These are phyloP conservation scores for Pleurozium schreberi DNA, from an alignment of 225 moss, liverwort and hornwort species.

Conservation along the genomic window DNA sequence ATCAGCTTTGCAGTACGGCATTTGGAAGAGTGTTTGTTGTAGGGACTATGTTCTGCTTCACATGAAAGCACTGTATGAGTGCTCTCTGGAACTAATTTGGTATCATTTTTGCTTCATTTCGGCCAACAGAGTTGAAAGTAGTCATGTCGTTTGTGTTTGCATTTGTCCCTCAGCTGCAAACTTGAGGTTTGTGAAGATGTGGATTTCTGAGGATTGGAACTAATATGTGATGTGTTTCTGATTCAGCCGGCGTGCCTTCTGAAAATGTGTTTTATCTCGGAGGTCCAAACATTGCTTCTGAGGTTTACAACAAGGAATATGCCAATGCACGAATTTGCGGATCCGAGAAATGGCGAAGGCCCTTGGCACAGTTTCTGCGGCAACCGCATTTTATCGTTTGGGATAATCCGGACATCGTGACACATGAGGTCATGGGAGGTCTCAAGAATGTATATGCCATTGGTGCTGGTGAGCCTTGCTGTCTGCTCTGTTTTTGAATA, in stretches of 20 bases:
- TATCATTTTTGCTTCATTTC: neutral
- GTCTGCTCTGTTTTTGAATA: neutral
- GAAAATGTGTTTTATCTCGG: slow-evolving; percentile 83
- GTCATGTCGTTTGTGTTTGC: neutral
- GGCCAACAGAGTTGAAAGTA: neutral
- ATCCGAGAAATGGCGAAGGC: slow-evolving; percentile 81
- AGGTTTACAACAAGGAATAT: slow-evolving; percentile 90
- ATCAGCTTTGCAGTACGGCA: neutral
- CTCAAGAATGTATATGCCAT: slow-evolving; percentile 96
- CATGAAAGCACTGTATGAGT: neutral
- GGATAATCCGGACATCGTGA: slow-evolving; percentile 88
- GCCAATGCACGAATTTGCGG: slow-evolving; percentile 95
- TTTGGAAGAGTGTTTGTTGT: neutral
- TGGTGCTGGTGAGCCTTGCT: slow-evolving; percentile 59
- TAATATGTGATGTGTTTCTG: neutral
- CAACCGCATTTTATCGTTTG: slow-evolving; percentile 95
- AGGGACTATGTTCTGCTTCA: neutral
- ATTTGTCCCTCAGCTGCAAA: neutral
- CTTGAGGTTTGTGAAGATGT: neutral
- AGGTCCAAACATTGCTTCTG: slow-evolving; percentile 91
- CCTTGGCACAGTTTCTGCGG: slow-evolving; percentile 68
- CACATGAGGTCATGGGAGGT: slow-evolving; percentile 97
- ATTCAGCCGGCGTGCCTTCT: slow-evolving; percentile 67
- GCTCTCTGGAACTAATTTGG: neutral
- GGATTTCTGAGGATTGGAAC: neutral